These are phyloP conservation scores for Talaromyces sp. DNA, from an alignment of 2,329 filamentous ascomycete species.

Conservation along the genomic window DNA sequence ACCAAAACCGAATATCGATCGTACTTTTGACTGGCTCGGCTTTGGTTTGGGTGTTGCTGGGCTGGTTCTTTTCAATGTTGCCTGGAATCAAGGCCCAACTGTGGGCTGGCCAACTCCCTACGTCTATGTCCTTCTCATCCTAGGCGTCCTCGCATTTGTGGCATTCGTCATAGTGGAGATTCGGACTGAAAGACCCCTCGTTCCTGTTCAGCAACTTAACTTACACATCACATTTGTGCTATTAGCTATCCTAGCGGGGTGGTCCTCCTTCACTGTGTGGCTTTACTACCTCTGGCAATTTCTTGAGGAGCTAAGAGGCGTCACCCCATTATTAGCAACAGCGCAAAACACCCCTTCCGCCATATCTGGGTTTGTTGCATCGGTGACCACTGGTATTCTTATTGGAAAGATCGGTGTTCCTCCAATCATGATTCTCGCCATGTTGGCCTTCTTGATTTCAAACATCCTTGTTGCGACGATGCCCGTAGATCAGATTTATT, in stretches of 20 bases:
- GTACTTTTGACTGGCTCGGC: constrained; percentile 40
- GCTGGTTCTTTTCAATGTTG: constrained; percentile 50
- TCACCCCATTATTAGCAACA: constrained; percentile 23
- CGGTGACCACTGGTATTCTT: constrained; percentile 23
- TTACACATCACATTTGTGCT: constrained; percentile 30
- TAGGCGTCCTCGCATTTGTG: constrained; percentile 39
- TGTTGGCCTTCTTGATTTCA: constrained; percentile 25
- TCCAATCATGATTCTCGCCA: constrained; percentile 27
- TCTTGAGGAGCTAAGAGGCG: constrained; percentile 20
- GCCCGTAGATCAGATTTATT: constrained; percentile 37
- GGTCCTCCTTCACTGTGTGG: constrained; percentile 39
- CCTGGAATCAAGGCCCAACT: constrained; percentile 49
- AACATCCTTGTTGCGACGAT: constrained; percentile 32
- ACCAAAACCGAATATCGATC: constrained; percentile 17
- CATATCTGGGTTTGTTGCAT: constrained; percentile 26
- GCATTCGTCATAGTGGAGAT: constrained; percentile 6
- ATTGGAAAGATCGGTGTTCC: constrained; percentile 18
- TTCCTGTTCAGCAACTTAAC: constrained; percentile 3
- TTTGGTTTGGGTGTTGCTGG: constrained; percentile 43
- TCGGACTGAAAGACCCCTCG: constrained; percentile 3
- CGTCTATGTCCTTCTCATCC: constrained; percentile 40
- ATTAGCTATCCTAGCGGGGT: constrained; percentile 38
- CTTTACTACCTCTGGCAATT: constrained; percentile 38
- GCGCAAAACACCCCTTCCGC: constrained; percentile 28
- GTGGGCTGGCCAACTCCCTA: constrained; percentile 44